A percentile compares a stretch with the other conserved stretches of the same genome.
These are phyloP conservation scores for Apiospora marii DNA, from an alignment of 2,329 filamentous ascomycete species.

Conservation along the genomic window DNA sequence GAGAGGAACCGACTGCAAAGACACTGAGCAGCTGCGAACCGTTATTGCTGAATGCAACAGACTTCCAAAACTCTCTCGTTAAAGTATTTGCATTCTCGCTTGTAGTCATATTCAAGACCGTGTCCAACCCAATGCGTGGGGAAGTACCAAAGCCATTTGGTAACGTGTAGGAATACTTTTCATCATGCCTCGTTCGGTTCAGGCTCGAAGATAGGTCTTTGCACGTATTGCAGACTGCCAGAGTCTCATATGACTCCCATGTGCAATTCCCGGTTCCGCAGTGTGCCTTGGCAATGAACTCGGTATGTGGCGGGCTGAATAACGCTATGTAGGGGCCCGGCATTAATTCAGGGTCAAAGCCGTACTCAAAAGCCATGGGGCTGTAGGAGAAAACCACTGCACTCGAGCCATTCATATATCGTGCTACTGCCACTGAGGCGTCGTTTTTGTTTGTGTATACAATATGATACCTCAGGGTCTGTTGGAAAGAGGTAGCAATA, in stretches of 20 bases:
- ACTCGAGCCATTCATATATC: background rate
- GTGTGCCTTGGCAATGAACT: background rate
- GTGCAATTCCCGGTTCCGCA: background rate
- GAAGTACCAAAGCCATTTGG: background rate
- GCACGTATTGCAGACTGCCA: background rate
- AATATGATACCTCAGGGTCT: background rate
- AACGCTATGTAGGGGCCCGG: background rate
- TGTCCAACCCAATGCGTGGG: too few relatives aligned
- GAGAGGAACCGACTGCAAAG: background rate
- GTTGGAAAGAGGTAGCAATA: background rate
- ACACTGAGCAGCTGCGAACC: background rate
- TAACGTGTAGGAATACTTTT: background rate
- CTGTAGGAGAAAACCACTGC: too few relatives aligned
- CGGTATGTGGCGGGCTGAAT: background rate
- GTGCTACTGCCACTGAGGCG: background rate
- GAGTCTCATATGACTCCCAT: background rate
- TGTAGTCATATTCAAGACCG: background rate
- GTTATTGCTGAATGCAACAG: background rate
- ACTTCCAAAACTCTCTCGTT: too few relatives aligned
- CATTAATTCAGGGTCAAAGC: background rate
- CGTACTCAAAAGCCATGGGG: too few relatives aligned
- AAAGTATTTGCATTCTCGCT: too few relatives aligned
- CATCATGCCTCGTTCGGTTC: background rate
- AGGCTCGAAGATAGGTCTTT: background rate
- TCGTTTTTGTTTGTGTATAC: background rate